Percentiles rank a stretch among this genome's conserved stretches.
Conservation (phyloP, 768 basidiomycete species). For the Auricularia heimuer region DNA sequence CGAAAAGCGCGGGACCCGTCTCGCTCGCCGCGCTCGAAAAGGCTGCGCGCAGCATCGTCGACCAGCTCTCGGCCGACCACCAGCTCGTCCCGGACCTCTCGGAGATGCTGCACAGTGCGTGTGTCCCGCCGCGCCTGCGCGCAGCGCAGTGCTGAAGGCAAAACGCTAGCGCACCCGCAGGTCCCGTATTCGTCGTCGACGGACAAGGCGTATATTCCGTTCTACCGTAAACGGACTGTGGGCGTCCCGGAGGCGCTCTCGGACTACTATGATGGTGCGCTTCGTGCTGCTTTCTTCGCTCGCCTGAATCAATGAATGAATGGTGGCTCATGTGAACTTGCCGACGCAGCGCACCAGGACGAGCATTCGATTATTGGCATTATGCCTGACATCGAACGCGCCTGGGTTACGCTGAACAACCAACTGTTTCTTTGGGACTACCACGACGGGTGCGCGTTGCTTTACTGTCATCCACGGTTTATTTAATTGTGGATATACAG, state of each 20-base stretch:
- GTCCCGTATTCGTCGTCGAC: constrained; percentile 53
- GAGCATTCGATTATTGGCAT: constrained; percentile 49
- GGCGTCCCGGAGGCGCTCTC: constrained; percentile 72
- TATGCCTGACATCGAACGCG: constrained; percentile 85
- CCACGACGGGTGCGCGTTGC: constrained; percentile 62
- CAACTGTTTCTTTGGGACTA: constrained; percentile 97
- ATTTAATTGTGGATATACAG: constrained; percentile 27
- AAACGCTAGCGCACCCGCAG: constrained; percentile 35
- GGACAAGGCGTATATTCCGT: constrained; percentile 71
- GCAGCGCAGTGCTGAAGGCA: too few relatives aligned
- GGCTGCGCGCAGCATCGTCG: constrained; percentile 58
- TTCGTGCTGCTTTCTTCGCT: constrained; percentile 8
- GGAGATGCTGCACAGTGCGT: constrained; percentile 38
- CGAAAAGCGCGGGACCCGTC: not conserved
- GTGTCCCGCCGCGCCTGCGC: not conserved
- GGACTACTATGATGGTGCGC: constrained; percentile 62
- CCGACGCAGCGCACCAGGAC: not conserved
- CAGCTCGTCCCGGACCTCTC: constrained; percentile 68
- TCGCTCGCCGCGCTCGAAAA: constrained; percentile 45
- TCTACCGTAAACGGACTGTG: constrained; percentile 66
- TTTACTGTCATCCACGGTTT: constrained; percentile 6
- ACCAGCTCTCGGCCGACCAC: constrained; percentile 61
- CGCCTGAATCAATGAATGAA: constrained; percentile 7
- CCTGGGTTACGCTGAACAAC: constrained; percentile 92
- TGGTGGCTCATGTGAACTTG: not conserved